Evolutionary conservation across 2,329 filamentous ascomycete species (phyloP).

Genomic region (Cordyceps cicadae): DNA sequence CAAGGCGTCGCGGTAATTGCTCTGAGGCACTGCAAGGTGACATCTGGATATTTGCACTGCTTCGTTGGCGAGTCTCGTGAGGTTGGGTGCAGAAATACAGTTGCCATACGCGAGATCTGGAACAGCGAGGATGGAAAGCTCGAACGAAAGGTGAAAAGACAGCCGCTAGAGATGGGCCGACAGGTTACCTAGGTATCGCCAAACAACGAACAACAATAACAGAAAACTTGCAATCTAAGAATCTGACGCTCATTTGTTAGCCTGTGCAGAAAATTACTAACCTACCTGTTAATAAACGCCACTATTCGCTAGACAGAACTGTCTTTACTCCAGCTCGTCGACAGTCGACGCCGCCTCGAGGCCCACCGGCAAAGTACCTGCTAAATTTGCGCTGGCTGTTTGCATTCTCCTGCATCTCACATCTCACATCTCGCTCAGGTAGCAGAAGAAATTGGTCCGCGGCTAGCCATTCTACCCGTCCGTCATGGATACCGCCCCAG

Average conservation of each 20-base stretch:
- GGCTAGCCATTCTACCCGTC: not conserved
- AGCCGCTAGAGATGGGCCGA: no score
- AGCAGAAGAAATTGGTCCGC: not conserved
- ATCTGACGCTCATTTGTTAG: not conserved
- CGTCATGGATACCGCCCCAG: not conserved
- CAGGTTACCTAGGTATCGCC: no score
- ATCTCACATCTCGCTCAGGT: not conserved
- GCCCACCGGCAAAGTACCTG: not conserved
- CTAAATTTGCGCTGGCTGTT: not conserved
- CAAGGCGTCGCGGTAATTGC: conserved; percentile 9
- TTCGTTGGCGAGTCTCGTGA: conserved; percentile 5
- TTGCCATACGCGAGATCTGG: not conserved
- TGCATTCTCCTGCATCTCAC: not conserved
- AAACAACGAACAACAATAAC: not conserved
- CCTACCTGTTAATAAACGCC: no score
- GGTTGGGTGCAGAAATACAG: conserved; percentile 1
- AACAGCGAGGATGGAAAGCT: not conserved
- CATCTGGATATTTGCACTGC: not conserved
- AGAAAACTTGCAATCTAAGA: not conserved
- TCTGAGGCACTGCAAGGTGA: conserved; percentile 7
- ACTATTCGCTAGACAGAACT: not conserved
- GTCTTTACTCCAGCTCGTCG: no score
- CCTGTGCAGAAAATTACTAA: not conserved
- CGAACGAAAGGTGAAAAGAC: not conserved
- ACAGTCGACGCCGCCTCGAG: not conserved